phyloP scores from a whole-genome alignment of 1,284 basidiomycete genomes.

The Megacollybia platyphylla region DNA sequence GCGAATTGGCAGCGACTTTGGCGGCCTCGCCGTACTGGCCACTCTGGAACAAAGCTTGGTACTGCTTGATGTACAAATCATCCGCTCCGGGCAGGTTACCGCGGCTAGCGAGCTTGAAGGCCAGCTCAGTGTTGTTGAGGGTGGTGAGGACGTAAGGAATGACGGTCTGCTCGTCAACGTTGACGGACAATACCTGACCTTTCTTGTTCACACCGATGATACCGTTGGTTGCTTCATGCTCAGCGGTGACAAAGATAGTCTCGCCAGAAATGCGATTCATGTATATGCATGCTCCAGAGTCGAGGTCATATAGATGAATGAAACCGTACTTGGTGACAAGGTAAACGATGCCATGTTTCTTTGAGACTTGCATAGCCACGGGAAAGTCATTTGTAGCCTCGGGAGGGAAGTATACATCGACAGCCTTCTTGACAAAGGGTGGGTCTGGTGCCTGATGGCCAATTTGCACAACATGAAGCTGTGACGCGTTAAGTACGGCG shows the following conservation, averaged over 20 bases:
- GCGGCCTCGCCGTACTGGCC: constrained; percentile 96
- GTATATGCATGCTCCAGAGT: constrained; percentile 97
- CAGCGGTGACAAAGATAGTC: constrained; percentile 98
- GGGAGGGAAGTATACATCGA: constrained; percentile 98
- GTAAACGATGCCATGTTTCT: constrained; percentile 95
- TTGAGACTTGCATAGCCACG: constrained; percentile 99
- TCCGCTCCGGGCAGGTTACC: constrained; percentile 98
- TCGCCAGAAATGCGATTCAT: constrained; percentile 99
- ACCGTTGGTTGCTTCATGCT: constrained; percentile 89
- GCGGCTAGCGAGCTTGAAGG: constrained; percentile 95
- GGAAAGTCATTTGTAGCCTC: constrained; percentile 99
- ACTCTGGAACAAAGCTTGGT: constrained; percentile 84
- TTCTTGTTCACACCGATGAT: constrained; percentile 99
- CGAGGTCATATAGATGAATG: constrained; percentile 98
- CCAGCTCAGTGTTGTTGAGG: constrained; percentile 95
- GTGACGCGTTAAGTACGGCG: constrained; percentile 7
- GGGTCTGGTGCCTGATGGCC: constrained; percentile 94
- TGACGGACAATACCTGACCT: constrained; percentile 95
- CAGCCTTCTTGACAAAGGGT: constrained; percentile 95
- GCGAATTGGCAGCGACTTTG: constrained; percentile 96
- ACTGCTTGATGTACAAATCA: constrained; percentile 94
- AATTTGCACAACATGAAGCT: constrained; percentile 98
- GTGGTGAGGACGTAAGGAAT: constrained; percentile 92
- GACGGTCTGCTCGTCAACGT: constrained; percentile 92
- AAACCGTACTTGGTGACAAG: constrained; percentile 99